Base-by-base conservation (phyloP, 1,284 basidiomycete genomes). In the Trametes polyzona region DNA sequence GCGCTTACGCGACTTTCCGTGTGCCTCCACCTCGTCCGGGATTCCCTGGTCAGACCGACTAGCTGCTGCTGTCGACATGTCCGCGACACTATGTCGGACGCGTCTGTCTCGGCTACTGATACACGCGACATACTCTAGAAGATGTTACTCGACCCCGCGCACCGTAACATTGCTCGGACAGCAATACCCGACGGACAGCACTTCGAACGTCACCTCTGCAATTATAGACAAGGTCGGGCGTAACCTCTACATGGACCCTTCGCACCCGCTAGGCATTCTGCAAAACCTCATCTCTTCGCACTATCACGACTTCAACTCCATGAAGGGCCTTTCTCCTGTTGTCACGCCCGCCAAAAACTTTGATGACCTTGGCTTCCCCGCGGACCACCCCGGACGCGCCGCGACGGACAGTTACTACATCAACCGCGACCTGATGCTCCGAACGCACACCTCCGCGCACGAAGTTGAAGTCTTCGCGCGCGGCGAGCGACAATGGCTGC, bases 371-470 rank as follows among this genome's bases (percentile, higher is more conserved):
- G 95, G 93, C 14, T 98, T 99, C 74, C 88, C 96, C 0, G 69
- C 78, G 5, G 95, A 98, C 76, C 97, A 99, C 71, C 96, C 96
- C 1, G 97, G 97, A 1, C 86, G 97, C 54, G 83, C 87, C 19
- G 78, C 86, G 44, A 93, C 93, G 24, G 97, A 99, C 77, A 94
- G 91, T 66, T 99, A 99, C 80, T 99, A 99, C 73, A 78, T 98
- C 66, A 99, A 99, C 78, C 83, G 83, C 64, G 78, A 86, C 64
- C 81, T 90, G 63, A 96, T 99, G 89, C 85, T 99, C 47, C 89
- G 97, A 41, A 99, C 97, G 0, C 97, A 99, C 73, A 98, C 97
- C 0, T 95, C 92, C 19, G 95, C 97, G 2, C 97, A 99, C 73
- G 96, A 99, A 77, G 92, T 99, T 32, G 94, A 96, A 63, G 87